phyloP scores from a whole-genome alignment of 495 filamentous ascomycete species.

The Choiromyces venosus region DNA sequence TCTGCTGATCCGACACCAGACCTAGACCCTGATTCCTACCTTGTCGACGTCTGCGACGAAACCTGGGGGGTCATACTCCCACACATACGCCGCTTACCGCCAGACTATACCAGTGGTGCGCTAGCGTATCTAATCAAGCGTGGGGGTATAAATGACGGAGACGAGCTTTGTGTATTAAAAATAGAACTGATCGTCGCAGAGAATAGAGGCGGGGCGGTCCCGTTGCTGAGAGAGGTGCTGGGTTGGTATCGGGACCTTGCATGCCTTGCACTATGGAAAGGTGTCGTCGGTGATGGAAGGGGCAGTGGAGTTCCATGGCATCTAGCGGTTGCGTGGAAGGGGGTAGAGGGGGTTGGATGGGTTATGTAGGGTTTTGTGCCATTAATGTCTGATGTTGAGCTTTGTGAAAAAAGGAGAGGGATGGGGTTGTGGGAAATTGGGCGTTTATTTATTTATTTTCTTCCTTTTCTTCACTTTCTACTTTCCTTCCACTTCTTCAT shows the following conservation, averaged over 20 bases:
- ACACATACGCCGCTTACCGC: constrained; percentile 65
- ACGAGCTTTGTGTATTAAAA: constrained; percentile 42
- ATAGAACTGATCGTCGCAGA: constrained; percentile 20
- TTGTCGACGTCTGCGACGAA: constrained; percentile 73
- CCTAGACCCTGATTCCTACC: constrained; percentile 63
- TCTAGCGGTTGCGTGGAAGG: constrained; percentile 30
- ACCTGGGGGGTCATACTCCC: constrained; percentile 71
- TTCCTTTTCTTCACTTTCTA: constrained; percentile 12
- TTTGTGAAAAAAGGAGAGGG: constrained; percentile 14
- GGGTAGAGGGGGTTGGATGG: constrained; percentile 29
- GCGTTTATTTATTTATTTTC: constrained; percentile 19
- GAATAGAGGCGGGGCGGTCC: constrained; percentile 28
- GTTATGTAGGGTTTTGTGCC: constrained; percentile 24
- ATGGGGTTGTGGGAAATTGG: constrained; percentile 26
- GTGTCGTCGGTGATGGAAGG: constrained; percentile 24
- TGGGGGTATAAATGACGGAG: constrained; percentile 42
- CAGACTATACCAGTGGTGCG: constrained; percentile 57
- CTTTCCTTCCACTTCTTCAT: constrained; percentile 9
- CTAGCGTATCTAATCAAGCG: constrained; percentile 45
- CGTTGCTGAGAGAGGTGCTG: constrained; percentile 24
- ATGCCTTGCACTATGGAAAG: constrained; percentile 31
- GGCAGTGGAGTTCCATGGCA: constrained; percentile 33
- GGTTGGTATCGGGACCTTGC: constrained; percentile 24
- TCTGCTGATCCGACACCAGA: constrained; percentile 51
- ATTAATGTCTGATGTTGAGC: constrained; percentile 20